Evolutionary conservation across 495 filamentous ascomycete genomes (phyloP).

Genomic region (Xylaria telfairii): DNA sequence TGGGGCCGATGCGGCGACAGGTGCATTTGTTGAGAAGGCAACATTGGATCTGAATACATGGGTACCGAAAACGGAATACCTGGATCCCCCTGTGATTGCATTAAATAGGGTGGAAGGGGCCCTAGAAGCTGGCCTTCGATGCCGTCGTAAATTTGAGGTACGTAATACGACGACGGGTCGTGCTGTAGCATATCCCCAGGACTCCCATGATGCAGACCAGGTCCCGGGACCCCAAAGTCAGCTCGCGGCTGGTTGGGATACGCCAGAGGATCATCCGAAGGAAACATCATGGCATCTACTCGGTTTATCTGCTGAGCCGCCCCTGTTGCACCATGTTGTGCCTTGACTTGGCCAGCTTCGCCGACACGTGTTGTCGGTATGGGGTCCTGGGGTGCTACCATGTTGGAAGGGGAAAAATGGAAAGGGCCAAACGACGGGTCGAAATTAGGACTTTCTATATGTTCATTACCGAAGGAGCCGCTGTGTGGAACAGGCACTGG

Average conservation of each 20-base stretch:
- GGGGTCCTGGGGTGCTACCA: conserved; percentile 41
- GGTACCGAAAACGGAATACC: conserved; percentile 45
- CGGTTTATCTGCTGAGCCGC: conserved; percentile 65
- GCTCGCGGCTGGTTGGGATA: conserved; percentile 87
- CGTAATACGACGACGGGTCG: conserved; percentile 47
- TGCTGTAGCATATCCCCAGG: conserved; percentile 33
- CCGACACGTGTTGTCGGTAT: conserved; percentile 33
- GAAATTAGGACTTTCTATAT: conserved; percentile 34
- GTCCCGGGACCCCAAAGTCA: conserved; percentile 50
- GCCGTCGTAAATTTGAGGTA: conserved; percentile 51
- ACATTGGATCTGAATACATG: conserved; percentile 47
- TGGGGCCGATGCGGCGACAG: conserved; percentile 28
- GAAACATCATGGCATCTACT: conserved; percentile 90
- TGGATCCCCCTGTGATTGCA: conserved; percentile 45
- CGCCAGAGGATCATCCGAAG: conserved; percentile 85
- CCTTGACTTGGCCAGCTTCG: conserved; percentile 39
- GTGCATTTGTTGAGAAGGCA: conserved; percentile 33
- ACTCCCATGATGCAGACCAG: conserved; percentile 28
- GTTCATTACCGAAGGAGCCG: conserved; percentile 43
- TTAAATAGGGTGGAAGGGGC: conserved; percentile 52
- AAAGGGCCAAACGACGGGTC: conserved; percentile 33
- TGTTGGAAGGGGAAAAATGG: conserved; percentile 35
- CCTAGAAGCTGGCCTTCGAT: conserved; percentile 56
- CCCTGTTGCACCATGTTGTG: conserved; percentile 41
- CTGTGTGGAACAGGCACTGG: conserved; percentile 34